Percentiles rank a stretch among this genome's conserved stretches.
Evolutionary conservation across 2,329 filamentous ascomycete genomes (phyloP).

Genomic region (Nothophoma quercina): DNA sequence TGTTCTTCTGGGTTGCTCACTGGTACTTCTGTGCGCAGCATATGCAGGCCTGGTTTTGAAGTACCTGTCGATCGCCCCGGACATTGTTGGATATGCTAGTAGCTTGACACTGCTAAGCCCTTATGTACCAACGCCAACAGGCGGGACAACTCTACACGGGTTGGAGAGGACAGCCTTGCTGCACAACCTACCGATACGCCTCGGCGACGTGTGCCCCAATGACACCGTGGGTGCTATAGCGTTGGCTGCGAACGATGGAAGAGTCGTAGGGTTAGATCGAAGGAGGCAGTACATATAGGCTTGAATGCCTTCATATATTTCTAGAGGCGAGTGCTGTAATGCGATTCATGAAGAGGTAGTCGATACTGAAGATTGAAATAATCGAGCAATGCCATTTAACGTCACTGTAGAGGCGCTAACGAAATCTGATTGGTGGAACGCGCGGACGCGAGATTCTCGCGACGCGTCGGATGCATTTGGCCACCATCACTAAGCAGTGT

Average conservation of each 20-base stretch:
- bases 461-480: slow-evolving; percentile 1
- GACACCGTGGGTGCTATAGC: slow-evolving; percentile 39
- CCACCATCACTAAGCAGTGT: not conserved
- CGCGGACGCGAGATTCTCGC: slow-evolving; percentile 2
- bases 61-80: slow-evolving; percentile 38
- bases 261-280: slow-evolving; percentile 27
- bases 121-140: slow-evolving; percentile 34
- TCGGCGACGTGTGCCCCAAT: slow-evolving; percentile 40
- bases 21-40: slow-evolving; percentile 34
- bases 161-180: slow-evolving; percentile 35
- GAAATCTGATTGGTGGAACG: slow-evolving; percentile 8
- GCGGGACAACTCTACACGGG: slow-evolving; percentile 36
- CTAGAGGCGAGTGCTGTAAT: too few species aligned
- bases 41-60: slow-evolving; percentile 38
- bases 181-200: slow-evolving; percentile 32
- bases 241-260: slow-evolving; percentile 31
- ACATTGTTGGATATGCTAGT: slow-evolving; percentile 38
- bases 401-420: not conserved
- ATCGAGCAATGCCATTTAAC: too few species aligned
- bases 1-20: slow-evolving; percentile 30
- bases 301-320: too few species aligned
- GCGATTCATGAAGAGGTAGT: too few species aligned
- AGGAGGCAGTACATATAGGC: slow-evolving; percentile 29
- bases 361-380: too few species aligned
- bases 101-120: slow-evolving; percentile 35